phyloP scores from a whole-genome alignment of 2,329 filamentous ascomycete species.

The Cryphonectria parasitica region DNA sequence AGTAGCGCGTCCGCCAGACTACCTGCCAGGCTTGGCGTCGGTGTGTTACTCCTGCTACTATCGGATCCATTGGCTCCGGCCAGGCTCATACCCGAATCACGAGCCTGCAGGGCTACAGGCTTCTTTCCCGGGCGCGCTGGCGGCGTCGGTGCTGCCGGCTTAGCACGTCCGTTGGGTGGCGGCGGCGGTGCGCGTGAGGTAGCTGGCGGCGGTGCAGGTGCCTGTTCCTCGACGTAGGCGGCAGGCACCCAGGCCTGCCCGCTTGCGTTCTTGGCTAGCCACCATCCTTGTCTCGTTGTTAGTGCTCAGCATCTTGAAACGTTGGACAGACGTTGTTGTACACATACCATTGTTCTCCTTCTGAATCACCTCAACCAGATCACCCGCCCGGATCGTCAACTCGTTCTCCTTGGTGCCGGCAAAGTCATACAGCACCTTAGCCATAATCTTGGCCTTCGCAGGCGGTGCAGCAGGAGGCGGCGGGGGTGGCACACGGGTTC shows the following conservation, averaged over 20 bases:
- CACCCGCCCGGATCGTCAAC: slow-evolving; percentile 76
- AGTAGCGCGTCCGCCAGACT: slow-evolving; percentile 79
- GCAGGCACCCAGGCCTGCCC: slow-evolving; percentile 94
- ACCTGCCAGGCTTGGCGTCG: slow-evolving; percentile 71
- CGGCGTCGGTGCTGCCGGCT: slow-evolving; percentile 75
- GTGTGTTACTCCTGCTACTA: slow-evolving; percentile 71
- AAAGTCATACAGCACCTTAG: slow-evolving; percentile 93
- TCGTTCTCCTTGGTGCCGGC: slow-evolving; percentile 83
- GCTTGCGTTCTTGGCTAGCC: slow-evolving; percentile 76
- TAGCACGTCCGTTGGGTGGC: slow-evolving; percentile 63
- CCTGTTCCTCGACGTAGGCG: slow-evolving; percentile 88
- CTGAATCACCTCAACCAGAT: slow-evolving; percentile 86
- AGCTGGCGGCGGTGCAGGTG: slow-evolving; percentile 57
- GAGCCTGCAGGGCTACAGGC: slow-evolving; percentile 67
- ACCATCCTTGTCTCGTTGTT: slow-evolving; percentile 74
- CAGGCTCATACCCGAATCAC: slow-evolving; percentile 72
- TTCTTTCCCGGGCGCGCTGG: slow-evolving; percentile 79
- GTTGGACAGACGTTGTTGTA: background rate
- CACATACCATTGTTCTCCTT: slow-evolving; percentile 91
- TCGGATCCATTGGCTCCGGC: slow-evolving; percentile 58
- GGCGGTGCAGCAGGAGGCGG: slow-evolving; percentile 70
- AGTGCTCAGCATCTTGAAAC: slow-evolving; percentile 29
- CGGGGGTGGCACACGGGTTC: slow-evolving; percentile 62
- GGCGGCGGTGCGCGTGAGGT: slow-evolving; percentile 64
- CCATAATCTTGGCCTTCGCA: slow-evolving; percentile 72